Base-by-base conservation (phyloP, 768 basidiomycete genomes). In the Mycena rosella region DNA sequence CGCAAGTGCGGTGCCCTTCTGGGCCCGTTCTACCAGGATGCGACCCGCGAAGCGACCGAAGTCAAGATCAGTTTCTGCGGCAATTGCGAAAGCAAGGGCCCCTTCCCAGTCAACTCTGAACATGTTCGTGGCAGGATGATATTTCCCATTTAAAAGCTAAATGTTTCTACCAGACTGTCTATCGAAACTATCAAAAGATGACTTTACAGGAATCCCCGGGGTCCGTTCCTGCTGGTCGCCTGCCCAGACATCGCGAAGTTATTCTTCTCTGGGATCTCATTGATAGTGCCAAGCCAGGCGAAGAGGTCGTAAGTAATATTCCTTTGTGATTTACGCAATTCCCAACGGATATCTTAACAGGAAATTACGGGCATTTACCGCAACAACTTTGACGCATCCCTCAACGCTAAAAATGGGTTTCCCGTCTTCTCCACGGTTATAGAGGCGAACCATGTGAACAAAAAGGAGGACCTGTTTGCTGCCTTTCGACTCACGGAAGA, bases 381-480 rank as follows among this genome's bases (percentile, higher is more conserved):
- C 72, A 99, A 99, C 83, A 99, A 99, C 79, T 99, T 99, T 68
- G 98, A 99, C 76, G 96, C 97, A 24, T 95, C 96, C 3, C 88
- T 99, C 73, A 99, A 99, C 78, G 91, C 95, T 29, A 99, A 99
- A 82, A 99, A 99, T 73, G 98, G 98, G 9, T 99, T 99, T 83
- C 98, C 98, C 2, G 98, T 99, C 34, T 99, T 99, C 83, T 98
- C 96, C 11, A 99, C 98, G 24, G 88, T 99, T 70, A 92, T 99
- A 63, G 98, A 99, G 78, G 98, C 96, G 20, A 99, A 99, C 78
- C 96, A 99, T 77, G 85, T 99, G 76, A 98, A 98, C 84, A 98
- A 99, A 85, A 99, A 99, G 79, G 97, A 99, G 80, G 98, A 99
- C 75, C 87, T 97, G 20, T 99, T 98, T 73, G 97, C 98, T n/a